Evolutionary conservation across 208 protist genomes (phyloP), one percentile per base, ranked within the genome.

Genomic region (Trypanosoma mega): DNA sequence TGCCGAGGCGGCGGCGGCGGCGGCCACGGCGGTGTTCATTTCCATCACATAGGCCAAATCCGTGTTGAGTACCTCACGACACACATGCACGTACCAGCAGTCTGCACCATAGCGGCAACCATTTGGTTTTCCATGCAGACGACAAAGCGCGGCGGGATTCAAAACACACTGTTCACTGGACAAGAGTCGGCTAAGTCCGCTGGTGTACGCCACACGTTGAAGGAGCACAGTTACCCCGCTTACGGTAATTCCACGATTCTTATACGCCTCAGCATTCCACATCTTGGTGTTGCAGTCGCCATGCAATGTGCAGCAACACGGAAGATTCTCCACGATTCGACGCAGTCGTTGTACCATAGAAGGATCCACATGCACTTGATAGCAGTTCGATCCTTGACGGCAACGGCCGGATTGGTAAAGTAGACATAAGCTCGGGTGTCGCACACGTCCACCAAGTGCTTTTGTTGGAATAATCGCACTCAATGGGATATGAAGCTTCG

Each of bases 81-180:
- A 93, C 8, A 93, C 68, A 65, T 93, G 87, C 37, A 93, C 63
- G 36, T 89, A 93, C 68, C 87, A 88, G 58, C 87, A 93, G 51
- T 93, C 83, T 26, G 81, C 82, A 26, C 80, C 82, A 74, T 89
- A 93, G 47, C 82, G 82, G 69, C 87, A 93, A n/a, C 83, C 74
- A 31, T 74, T 76, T 39, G 78, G 68, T 18, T 50, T 58, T 20
- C 75, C 76, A 68, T 93, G 82, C 46, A 89, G 68, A 56, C 82
- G 82, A 73, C 86, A 90, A 50, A 90, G 59, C 8, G 72, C 78
- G 9, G 59, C 36, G 14, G 20, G 60, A 7, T 67, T 83, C 2
- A 76, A 70, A 14, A 82, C 68, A 2, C 59, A 33, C 41, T 51
- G 18, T 68, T 31, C 57, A 55, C 66, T 77, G 21, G 64, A 52